phyloP scores from a whole-genome alignment of 2,329 filamentous ascomycete species.

The Emmonsiellopsis sp. region DNA sequence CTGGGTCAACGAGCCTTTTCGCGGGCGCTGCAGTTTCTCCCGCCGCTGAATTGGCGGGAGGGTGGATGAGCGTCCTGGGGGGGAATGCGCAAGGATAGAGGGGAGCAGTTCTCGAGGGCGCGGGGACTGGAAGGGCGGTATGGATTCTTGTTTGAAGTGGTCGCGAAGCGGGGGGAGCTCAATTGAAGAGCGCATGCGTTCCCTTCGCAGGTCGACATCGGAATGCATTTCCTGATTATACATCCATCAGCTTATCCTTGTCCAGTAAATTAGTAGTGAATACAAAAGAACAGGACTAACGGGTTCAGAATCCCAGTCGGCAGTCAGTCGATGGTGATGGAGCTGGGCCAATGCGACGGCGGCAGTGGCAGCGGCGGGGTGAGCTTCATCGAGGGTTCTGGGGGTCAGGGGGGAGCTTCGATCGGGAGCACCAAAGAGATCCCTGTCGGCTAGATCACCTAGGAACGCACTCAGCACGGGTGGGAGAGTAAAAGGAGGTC shows the following conservation, averaged over 20 bases:
- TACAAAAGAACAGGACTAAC: conserved; percentile 42
- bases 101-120: conserved; percentile 68
- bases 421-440: conserved; percentile 59
- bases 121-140: conserved; percentile 50
- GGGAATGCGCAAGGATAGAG: conserved; percentile 71
- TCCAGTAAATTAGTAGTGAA: background rate
- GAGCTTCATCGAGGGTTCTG: conserved; percentile 56
- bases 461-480: conserved; percentile 7
- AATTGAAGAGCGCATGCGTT: conserved; percentile 55
- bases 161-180: conserved; percentile 64
- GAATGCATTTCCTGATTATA: conserved; percentile 57
- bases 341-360: conserved; percentile 82
- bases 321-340: conserved; percentile 65
- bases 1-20: conserved; percentile 73
- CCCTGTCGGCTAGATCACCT: conserved; percentile 53
- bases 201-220: conserved; percentile 56
- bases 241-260: background rate
- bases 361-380: conserved; percentile 61
- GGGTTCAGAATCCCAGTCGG: conserved; percentile 68
- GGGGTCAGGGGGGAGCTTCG: conserved; percentile 60
- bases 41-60: conserved; percentile 72
- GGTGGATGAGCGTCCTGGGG: conserved; percentile 77
- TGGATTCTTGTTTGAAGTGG: conserved; percentile 62
- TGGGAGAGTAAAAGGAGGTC: background rate
- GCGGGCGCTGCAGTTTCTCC: conserved; percentile 60